Evolutionary conservation across 495 filamentous ascomycete genomes (phyloP).

Genomic region (Lophiostoma macrostomum): DNA sequence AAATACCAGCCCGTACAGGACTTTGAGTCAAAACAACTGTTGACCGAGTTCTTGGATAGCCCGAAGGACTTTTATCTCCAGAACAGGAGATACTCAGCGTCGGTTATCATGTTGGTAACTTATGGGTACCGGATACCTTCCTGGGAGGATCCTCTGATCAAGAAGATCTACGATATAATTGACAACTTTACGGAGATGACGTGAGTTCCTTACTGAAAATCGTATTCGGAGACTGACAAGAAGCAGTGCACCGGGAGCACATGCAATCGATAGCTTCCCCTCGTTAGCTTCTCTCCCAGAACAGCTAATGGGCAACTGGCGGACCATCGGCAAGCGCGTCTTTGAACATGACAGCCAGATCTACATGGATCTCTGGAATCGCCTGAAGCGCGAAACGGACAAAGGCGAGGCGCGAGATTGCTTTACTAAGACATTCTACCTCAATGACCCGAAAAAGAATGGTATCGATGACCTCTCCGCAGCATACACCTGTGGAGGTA

Average conservation of each 20-base stretch:
- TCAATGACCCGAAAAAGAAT: conserved; percentile 30
- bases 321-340: conserved; percentile 24
- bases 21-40: conserved; percentile 38
- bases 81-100: conserved; percentile 34
- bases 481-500: conserved; percentile 33
- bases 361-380: conserved; percentile 30
- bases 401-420: conserved; percentile 25
- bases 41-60: conserved; percentile 32
- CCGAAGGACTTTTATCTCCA: conserved; percentile 31
- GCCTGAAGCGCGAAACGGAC: conserved; percentile 27
- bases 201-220: not conserved
- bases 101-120: conserved; percentile 35
- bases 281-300: conserved; percentile 26
- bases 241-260: conserved; percentile 26
- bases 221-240: not conserved
- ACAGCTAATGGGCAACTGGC: conserved; percentile 31
- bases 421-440: conserved; percentile 32
- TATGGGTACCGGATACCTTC: conserved; percentile 33
- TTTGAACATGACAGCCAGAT: conserved; percentile 30
- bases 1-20: conserved; percentile 38
- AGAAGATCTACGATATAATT: conserved; percentile 30
- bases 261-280: conserved; percentile 31
- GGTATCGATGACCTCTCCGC: conserved; percentile 34
- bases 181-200: conserved; percentile 32
- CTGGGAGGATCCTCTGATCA: conserved; percentile 29